These are phyloP conservation scores for Cadophora sp. DNA, from an alignment of 2,329 filamentous ascomycete genomes.

Conservation along the genomic window DNA sequence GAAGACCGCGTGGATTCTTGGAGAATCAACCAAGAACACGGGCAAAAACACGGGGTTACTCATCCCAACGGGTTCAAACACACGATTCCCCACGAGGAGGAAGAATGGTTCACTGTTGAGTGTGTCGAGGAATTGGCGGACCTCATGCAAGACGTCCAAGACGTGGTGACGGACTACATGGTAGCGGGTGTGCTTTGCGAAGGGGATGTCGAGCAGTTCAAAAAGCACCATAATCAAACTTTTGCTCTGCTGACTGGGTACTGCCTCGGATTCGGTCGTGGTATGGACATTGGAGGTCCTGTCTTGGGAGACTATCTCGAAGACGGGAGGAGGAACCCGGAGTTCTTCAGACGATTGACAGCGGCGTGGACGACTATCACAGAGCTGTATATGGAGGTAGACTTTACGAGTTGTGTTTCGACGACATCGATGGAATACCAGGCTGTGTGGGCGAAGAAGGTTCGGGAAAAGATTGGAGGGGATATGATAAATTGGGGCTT, in stretches of 20 bases:
- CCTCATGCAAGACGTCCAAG: neutral
- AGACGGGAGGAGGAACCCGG: slow-evolving; percentile 4
- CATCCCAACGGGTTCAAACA: neutral
- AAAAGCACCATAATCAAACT: neutral
- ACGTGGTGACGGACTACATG: neutral
- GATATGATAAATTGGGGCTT: neutral
- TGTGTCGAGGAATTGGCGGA: neutral
- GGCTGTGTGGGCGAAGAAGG: neutral
- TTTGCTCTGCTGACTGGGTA: neutral
- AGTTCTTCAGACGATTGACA: neutral
- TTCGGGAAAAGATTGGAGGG: neutral
- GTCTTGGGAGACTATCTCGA: neutral
- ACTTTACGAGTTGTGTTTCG: neutral
- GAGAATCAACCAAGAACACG: neutral
- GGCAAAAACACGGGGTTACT: neutral
- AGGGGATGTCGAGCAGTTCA: neutral
- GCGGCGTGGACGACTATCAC: neutral
- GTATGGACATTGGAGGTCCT: neutral
- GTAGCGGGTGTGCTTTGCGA: neutral
- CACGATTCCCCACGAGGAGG: neutral
- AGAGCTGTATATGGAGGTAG: neutral
- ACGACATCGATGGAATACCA: neutral
- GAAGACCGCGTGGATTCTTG: neutral
- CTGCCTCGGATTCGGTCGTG: neutral
- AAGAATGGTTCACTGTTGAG: neutral